These are phyloP conservation scores for Lactarius pseudohatsudake DNA, from an alignment of 768 basidiomycete species.

Conservation along the genomic window DNA sequence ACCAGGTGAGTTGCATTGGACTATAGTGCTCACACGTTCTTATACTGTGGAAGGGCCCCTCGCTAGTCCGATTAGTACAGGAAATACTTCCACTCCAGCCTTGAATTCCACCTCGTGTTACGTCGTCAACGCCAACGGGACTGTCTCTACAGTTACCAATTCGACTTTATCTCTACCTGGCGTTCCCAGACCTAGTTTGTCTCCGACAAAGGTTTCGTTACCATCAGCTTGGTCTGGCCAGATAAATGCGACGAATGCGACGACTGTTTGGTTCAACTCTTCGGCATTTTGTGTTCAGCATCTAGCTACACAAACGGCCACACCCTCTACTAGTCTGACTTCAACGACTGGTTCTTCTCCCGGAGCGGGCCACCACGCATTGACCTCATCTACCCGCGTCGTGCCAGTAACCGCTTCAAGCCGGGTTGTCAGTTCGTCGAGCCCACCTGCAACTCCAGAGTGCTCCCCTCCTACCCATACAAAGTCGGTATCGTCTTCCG, in stretches of 20 bases:
- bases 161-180: background rate
- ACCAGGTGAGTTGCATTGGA: constrained; percentile 8
- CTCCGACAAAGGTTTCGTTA: background rate
- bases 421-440: no score
- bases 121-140: background rate
- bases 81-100: background rate
- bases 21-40: background rate
- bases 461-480: no score
- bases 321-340: background rate
- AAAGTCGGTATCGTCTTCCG: background rate
- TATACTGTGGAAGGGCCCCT: background rate
- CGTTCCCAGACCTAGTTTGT: background rate
- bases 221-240: background rate
- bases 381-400: background rate
- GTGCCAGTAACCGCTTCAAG: no score
- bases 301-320: background rate
- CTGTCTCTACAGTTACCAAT: background rate
- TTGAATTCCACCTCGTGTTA: background rate
- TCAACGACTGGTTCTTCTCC: background rate
- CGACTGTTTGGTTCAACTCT: background rate
- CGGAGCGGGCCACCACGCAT: background rate
- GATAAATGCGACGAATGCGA: background rate
- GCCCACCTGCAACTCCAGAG: no score
- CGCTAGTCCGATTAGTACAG: background rate
- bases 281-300: background rate